Percentiles rank a stretch among this genome's conserved stretches.
Evolutionary conservation across 495 filamentous ascomycete species (phyloP).

Genomic region (Penicillium pulvis): DNA sequence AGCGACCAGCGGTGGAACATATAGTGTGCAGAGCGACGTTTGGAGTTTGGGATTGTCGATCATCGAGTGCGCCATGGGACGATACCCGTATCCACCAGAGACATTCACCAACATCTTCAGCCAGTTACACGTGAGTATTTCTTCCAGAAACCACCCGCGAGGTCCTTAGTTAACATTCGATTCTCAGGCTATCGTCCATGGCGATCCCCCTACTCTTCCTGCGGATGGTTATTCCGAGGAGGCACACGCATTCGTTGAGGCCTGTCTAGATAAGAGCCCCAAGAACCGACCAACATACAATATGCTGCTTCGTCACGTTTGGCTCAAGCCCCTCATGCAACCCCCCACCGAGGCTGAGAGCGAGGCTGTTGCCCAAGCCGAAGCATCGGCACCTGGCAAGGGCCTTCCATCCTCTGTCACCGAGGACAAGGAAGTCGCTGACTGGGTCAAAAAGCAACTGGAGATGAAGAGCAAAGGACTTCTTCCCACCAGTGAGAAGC

Average conservation of each 20-base stretch:
- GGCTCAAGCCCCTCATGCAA: conserved; percentile 78
- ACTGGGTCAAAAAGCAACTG: conserved; percentile 79
- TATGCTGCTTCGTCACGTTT: conserved; percentile 84
- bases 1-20: conserved; percentile 76
- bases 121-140: conserved; percentile 82
- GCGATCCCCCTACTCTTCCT: conserved; percentile 86
- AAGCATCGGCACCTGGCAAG: conserved; percentile 39
- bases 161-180: conserved; percentile 15
- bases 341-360: conserved; percentile 79
- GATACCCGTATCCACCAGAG: conserved; percentile 96
- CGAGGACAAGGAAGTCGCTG: conserved; percentile 76
- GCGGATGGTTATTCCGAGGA: conserved; percentile 71
- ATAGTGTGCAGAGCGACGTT: conserved; percentile 97
- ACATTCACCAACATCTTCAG: conserved; percentile 99
- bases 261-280: conserved; percentile 91
- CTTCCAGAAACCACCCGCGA: neutral
- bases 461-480: conserved; percentile 58
- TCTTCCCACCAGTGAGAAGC: conserved; percentile 52
- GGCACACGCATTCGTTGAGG: conserved; percentile 83
- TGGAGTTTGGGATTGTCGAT: conserved; percentile 95
- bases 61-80: conserved; percentile 94
- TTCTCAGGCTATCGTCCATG: conserved; percentile 92
- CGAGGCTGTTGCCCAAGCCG: conserved; percentile 27
- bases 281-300: conserved; percentile 87
- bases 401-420: conserved; percentile 42